Evolutionary conservation across 2,329 filamentous ascomycete species (phyloP), one percentile per base, ranked within the genome.

Genomic region (Mycocentrospora acerina): DNA sequence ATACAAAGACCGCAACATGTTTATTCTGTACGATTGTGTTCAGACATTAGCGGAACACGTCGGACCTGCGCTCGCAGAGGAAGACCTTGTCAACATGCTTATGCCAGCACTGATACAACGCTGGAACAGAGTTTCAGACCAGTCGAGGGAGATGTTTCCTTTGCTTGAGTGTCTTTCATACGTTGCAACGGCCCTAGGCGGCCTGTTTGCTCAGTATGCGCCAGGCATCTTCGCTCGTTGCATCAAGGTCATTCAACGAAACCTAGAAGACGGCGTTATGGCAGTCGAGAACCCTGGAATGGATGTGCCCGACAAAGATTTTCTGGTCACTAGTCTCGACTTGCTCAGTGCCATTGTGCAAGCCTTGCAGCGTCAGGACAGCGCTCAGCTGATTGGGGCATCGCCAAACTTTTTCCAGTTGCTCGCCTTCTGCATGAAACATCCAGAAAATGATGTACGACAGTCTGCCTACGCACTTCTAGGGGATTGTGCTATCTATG

Each of bases 1-100:
- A 69, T 98, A 97, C 80, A 97, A 98, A 77, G 91, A 97, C 69
- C 85, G 89, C 59, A 98, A 98, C 72, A 96, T 97, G 82, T 96
- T 94, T 72, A 94, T 97, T 37, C 80, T 98, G 24, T 98, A 98
- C 72, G 93, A 98, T 71, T 97, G 93, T 67, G 88, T 98, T 24
- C 93, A 98, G 71, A 98, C 93, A 1, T 75, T 98, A 40, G 93
- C 93, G 3, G 93, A 98, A 67, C 86, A 89, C 60, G 86, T 97
- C 37, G 90, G 89, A 9, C 82, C 85, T 6, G 82, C 86, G 24
- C 76, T 98, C 50, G 86, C 89, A n/a, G 78, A 82, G 45, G 86
- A 86, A 6, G 81, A 90, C 35, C 79, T 95, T n/a, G 83, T 90
- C 27, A 80, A 86, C 47, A 78, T 89, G 53, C 77, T 98, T 42